phyloP scores from a whole-genome alignment of 371 early-diverging fungal genomes.

The Mortierella sp. region DNA sequence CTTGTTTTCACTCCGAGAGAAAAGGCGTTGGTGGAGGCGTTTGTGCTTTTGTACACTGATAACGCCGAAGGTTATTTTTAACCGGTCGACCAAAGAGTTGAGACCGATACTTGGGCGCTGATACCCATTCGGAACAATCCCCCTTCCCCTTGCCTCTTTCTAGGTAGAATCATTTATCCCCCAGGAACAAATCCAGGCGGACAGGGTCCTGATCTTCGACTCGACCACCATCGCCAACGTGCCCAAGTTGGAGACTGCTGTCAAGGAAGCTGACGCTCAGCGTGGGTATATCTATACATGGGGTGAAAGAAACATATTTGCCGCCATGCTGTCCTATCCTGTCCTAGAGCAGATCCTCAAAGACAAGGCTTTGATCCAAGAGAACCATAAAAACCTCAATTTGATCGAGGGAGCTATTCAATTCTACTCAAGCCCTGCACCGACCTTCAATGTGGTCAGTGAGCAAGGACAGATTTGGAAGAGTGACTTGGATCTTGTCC shows the following conservation, averaged over 20 bases:
- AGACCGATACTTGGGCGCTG: not conserved
- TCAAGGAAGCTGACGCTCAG: constrained; percentile 4
- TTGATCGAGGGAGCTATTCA: constrained; percentile 50
- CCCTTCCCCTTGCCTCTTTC: not conserved
- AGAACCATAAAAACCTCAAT: constrained; percentile 17
- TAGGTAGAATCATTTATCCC: constrained; percentile 47
- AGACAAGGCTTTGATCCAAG: not conserved
- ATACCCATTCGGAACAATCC: not conserved
- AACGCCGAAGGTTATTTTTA: not conserved
- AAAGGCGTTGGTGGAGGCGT: too few species aligned
- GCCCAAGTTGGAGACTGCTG: constrained; percentile 21
- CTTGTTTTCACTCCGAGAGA: too few species aligned
- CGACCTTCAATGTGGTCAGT: constrained; percentile 32
- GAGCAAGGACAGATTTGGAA: constrained; percentile 23
- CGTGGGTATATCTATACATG: not conserved
- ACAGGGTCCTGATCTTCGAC: constrained; percentile 43
- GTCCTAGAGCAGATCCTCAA: constrained; percentile 21
- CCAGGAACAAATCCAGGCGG: constrained; percentile 27
- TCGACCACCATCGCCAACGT: constrained; percentile 39
- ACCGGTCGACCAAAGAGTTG: too few species aligned
- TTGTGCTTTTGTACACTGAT: too few species aligned
- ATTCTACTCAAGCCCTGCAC: constrained; percentile 47
- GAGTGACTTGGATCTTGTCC: constrained; percentile 33
- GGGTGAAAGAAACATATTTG: constrained; percentile 14
- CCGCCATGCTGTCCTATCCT: constrained; percentile 31